Evolutionary conservation across 2,329 filamentous ascomycete species (phyloP), one percentile per base, ranked within the genome.

Genomic region (Tolypocladium album): DNA sequence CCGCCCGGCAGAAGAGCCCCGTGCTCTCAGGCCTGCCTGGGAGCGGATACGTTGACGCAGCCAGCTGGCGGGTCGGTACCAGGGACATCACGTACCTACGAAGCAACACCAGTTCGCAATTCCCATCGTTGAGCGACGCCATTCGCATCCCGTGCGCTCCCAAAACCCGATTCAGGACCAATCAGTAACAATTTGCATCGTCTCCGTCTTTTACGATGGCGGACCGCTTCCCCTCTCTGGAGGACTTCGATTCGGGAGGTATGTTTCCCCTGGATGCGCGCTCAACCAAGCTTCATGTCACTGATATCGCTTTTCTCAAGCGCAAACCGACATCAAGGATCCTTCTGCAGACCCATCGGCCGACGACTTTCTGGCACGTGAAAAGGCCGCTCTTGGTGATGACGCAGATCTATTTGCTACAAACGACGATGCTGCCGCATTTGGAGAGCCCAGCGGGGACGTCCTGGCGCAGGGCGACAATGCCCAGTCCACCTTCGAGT

Each of bases 361-460:
- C 63, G 86, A 90, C 70, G 91, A 96, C 75, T 97, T 99, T 74
- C 85, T 97, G 56, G 87, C 90, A 64, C 90, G 93, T 67, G 94
- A 99, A 78, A 90, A 92, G 71, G 94, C 92, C 63, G 76, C 88
- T 22, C 85, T 99, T 9, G 94, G 94, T 65, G 94, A 96, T 64
- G 94, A 97, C 74, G 94, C 94, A 62, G 84, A 92, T 68, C 89
- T 92, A 78, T 99, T 99, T 74, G 82, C 88, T 64, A 89, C 89
- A 39, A 82, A 85, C 62, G 86, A 88, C 70, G 90, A 96, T 71
- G 79, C 82, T 61, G 81, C 82, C 60, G 84, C 84, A 47, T 81
- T 85, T 59, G 82, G 81, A 64, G 86, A 88, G 67, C 79, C 84
- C 65, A 82, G 78, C 59, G 85, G 88, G 64, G 88, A 89, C 65